Conservation (phyloP, 2,329 filamentous ascomycete species). For the Colletotrichum kahawae region DNA sequence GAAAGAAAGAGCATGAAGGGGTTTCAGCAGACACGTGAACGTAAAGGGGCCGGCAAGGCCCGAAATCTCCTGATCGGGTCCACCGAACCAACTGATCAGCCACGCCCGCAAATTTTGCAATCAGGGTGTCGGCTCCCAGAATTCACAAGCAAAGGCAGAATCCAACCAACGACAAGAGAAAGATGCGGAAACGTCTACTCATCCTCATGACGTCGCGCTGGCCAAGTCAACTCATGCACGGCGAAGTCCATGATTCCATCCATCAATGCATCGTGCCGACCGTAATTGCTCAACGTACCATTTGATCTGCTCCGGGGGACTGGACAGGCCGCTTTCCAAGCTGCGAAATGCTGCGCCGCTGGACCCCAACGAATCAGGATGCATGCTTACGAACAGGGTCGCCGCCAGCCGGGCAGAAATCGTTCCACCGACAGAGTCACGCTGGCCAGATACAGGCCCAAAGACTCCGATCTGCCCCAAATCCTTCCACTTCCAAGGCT, state of each 20-base stretch:
- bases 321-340: background rate
- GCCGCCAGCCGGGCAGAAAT: background rate
- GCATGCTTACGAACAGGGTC: background rate
- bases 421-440: slow-evolving; percentile 12
- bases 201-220: background rate
- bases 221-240: background rate
- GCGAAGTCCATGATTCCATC: slow-evolving; percentile 5
- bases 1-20: rapidly evolving
- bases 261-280: background rate
- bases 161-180: background rate
- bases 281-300: background rate
- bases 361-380: background rate
- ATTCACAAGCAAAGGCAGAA: background rate
- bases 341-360: slow-evolving; percentile 1
- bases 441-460: background rate
- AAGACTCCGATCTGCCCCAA: background rate
- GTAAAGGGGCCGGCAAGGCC: background rate
- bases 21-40: background rate
- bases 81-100: background rate
- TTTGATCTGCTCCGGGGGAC: background rate
- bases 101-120: background rate
- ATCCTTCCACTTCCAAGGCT: background rate
- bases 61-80: background rate
- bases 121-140: background rate
- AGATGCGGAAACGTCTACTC: background rate